Percentiles rank a stretch among this genome's conserved stretches.
Evolutionary conservation across 148 eudicot species (phyloP).

Genomic region (Mesembryanthemum crystallinum): DNA sequence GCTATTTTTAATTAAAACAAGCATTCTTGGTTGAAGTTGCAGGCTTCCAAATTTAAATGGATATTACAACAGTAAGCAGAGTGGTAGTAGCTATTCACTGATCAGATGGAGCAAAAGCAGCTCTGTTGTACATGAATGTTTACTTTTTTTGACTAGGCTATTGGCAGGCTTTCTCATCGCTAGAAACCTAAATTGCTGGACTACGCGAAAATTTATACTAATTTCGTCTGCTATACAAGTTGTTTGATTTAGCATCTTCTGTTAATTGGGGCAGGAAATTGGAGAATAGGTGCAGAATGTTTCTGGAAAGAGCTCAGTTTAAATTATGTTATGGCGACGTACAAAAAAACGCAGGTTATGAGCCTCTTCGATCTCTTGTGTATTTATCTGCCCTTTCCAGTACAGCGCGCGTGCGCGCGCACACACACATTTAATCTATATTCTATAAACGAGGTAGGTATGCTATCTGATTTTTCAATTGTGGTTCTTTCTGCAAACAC

Average conservation of each 20-base stretch:
- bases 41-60: too few relatives aligned
- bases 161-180: background rate
- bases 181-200: background rate
- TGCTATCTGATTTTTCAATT: background rate
- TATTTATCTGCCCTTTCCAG: background rate
- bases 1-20: too few relatives aligned
- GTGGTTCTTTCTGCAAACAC: slow-evolving; percentile 13
- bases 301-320: slow-evolving; percentile 59
- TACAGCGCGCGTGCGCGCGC: too few relatives aligned
- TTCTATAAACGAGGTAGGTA: background rate
- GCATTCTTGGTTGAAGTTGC: too few relatives aligned
- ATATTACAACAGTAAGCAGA: too few relatives aligned
- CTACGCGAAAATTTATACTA: background rate
- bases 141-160: background rate
- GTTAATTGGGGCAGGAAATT: slow-evolving; percentile 44
- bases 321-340: slow-evolving; percentile 82
- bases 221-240: background rate
- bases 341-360: slow-evolving; percentile 86
- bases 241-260: slow-evolving; percentile 6
- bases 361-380: background rate
- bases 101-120: too few relatives aligned
- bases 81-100: too few relatives aligned
- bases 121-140: background rate
- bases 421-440: too few relatives aligned
- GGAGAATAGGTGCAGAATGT: slow-evolving; percentile 66